phyloP scores from a whole-genome alignment of 148 eudicot species.

The Camellia japonica region DNA sequence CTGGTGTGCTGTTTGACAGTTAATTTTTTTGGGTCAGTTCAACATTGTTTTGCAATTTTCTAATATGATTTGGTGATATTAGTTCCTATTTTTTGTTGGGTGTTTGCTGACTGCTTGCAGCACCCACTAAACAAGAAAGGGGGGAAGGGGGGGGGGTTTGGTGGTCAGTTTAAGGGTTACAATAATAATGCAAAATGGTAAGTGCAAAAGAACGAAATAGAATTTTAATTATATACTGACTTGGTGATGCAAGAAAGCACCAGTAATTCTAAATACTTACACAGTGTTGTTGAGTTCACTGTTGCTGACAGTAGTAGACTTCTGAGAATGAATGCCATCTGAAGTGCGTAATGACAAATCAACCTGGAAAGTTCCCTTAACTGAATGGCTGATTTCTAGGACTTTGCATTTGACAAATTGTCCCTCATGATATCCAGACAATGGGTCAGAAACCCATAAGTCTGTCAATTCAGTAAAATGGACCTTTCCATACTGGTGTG shows the following conservation, averaged over 20 bases:
- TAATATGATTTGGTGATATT: too few species aligned
- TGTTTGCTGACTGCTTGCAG: too few species aligned
- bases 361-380: slow-evolving; percentile 58
- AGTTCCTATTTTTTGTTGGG: too few species aligned
- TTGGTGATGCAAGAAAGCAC: background rate
- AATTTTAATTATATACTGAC: background rate
- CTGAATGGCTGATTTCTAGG: slow-evolving; percentile 57
- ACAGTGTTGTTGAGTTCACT: background rate
- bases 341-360: slow-evolving; percentile 74
- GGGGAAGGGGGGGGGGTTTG: too few species aligned
- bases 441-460: slow-evolving; percentile 59
- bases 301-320: slow-evolving; percentile 7
- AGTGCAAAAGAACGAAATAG: background rate
- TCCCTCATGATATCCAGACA: slow-evolving; percentile 70
- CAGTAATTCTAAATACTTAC: slow-evolving; percentile 26
- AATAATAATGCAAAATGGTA: background rate
- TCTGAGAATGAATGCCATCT: slow-evolving; percentile 22
- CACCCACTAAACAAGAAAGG: too few species aligned
- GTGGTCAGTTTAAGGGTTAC: background rate
- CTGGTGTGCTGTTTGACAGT: too few species aligned
- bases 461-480: slow-evolving; percentile 79
- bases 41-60: too few species aligned
- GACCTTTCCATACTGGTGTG: slow-evolving; percentile 80
- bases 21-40: too few species aligned
- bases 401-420: slow-evolving; percentile 87